These are phyloP conservation scores for Jackrogersella multiformis DNA, from an alignment of 495 filamentous ascomycete genomes.

Conservation along the genomic window DNA sequence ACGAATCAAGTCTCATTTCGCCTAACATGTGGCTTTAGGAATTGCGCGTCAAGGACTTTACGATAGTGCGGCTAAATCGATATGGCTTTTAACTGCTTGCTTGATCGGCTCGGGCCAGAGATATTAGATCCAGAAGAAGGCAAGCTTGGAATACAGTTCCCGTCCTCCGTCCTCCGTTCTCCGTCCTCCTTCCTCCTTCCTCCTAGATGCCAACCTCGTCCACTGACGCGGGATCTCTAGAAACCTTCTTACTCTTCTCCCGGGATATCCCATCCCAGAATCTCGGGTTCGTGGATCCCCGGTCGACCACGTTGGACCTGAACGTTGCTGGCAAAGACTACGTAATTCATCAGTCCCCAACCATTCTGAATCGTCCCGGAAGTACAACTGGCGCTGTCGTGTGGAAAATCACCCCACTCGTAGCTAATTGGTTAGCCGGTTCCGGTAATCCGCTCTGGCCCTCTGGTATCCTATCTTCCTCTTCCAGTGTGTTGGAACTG, in stretches of 20 bases:
- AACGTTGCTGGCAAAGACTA: constrained; percentile 74
- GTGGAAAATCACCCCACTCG: constrained; percentile 90
- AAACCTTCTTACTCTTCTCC: constrained; percentile 87
- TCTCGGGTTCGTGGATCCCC: constrained; percentile 84
- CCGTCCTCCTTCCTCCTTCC: too few relatives aligned
- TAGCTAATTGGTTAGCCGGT: constrained; percentile 81
- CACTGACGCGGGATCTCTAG: constrained; percentile 54
- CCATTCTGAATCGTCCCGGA: constrained; percentile 75
- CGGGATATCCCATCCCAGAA: constrained; percentile 76
- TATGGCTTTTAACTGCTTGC: constrained; percentile 51
- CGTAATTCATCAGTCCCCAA: constrained; percentile 85
- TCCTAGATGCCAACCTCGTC: constrained; percentile 9
- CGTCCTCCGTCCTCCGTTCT: too few relatives aligned
- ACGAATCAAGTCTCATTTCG: constrained; percentile 21
- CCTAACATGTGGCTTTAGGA: constrained; percentile 32
- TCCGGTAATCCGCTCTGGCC: constrained; percentile 71
- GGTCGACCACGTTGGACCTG: constrained; percentile 70
- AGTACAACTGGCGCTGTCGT: constrained; percentile 88
- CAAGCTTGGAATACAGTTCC: constrained; percentile 38
- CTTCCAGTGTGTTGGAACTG: constrained; percentile 77
- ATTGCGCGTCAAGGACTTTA: constrained; percentile 24
- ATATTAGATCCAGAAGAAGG: constrained; percentile 73
- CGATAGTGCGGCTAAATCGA: constrained; percentile 19
- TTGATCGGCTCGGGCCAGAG: constrained; percentile 55
- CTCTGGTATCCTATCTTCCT: constrained; percentile 59